Evolutionary conservation across 2,329 filamentous ascomycete genomes (phyloP), one percentile per base, ranked within the genome.

Genomic region (Alternaria postmessia): DNA sequence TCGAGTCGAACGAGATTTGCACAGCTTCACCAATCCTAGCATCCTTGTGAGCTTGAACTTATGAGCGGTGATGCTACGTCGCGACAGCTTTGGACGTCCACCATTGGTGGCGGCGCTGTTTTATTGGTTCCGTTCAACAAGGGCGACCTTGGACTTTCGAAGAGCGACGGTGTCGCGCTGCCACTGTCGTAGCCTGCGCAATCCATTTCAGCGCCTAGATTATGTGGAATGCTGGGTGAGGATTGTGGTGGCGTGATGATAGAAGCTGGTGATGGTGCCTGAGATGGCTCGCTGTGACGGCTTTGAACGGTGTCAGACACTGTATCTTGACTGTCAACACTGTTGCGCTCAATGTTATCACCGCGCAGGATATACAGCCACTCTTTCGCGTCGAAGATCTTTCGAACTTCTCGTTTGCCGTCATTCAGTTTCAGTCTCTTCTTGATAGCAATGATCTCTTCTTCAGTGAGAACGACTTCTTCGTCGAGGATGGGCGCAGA

Each of bases 301-400:
- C 3, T 20, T 39, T 39, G n/a, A 20, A 8, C 14, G n/a, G 18
- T n/a, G n/a, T 7, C 14, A 39, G 38, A 39, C 4, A n/a, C 16
- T 38, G 16, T 9, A 7, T 14, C 11, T 8, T 32, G 44, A 34
- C 14, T 6, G 2, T 26, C 20, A 9, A 5, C n/a, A 1, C 44
- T 7, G 4, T 2, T 34, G 18, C 20, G 26, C 9, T 47, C 44
- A 6, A 30, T 32, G 11, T 32, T 5, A 4, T 56, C 30, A 3
- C 57, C 57, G 16, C 16, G 57, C 9, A 60, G 12, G 18, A 60
- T 56, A 4, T 47, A 56, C 4, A 14, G 24, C 52, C 57, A 60
- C n/a, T 60, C 57, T 7, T 46, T 14, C 14, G 24, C 41, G 16
- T 20, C 24, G 1, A 60, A 26, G 22, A 24, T 56, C 16, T 26